Conservation (phyloP, 805 yeast species). For the Cyberlindnera galapagoensis region DNA sequence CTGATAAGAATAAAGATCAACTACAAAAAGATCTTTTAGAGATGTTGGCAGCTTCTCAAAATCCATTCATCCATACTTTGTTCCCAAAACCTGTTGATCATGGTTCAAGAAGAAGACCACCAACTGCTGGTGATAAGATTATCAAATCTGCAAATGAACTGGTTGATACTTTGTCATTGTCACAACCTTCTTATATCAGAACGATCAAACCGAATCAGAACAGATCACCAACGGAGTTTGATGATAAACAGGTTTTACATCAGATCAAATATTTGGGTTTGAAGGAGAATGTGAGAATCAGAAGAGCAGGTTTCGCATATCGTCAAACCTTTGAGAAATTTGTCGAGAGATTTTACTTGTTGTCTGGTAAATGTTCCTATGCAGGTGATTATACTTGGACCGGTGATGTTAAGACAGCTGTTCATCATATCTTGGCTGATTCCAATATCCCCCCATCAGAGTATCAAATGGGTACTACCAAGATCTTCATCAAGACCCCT, state of each 20-base stretch:
- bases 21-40: constrained; percentile 84
- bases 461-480: constrained; percentile 86
- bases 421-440: constrained; percentile 44
- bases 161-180: constrained; percentile 80
- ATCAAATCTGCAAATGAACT: constrained; percentile 85
- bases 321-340: constrained; percentile 95
- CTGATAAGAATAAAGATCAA: constrained; percentile 95
- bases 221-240: constrained; percentile 85
- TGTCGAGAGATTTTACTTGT: constrained; percentile 85
- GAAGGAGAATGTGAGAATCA: constrained; percentile 92
- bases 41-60: constrained; percentile 63
- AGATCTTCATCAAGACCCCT: constrained; percentile 93
- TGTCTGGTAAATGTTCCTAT: constrained; percentile 86
- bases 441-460: constrained; percentile 71
- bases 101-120: constrained; percentile 76
- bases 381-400: constrained; percentile 75
- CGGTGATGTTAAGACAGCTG: constrained; percentile 52
- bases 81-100: constrained; percentile 64
- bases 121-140: constrained; percentile 94
- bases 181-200: constrained; percentile 95
- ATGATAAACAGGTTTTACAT: constrained; percentile 83
- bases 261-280: constrained; percentile 94
- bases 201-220: constrained; percentile 96
- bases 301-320: constrained; percentile 98
- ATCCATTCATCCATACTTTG: constrained; percentile 49